Evolutionary conservation across 257 asterid genomes (phyloP).

Genomic region (Rhazya stricta): DNA sequence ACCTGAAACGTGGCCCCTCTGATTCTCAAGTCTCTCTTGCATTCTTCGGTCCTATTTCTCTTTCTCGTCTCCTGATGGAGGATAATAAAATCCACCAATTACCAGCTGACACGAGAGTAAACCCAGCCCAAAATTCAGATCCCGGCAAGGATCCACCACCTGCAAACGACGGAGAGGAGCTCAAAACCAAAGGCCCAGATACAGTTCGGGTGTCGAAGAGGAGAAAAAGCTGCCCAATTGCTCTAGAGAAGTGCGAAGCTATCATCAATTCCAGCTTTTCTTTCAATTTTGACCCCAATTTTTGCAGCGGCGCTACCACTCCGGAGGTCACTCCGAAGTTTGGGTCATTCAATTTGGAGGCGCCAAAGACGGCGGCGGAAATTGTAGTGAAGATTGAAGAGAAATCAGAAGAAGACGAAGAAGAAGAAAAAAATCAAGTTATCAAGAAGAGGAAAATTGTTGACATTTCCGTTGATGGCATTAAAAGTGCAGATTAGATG

Average conservation of each 20-base stretch:
- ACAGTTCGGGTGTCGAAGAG: slow-evolving; percentile 12
- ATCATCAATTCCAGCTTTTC: slow-evolving; percentile 7
- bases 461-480: slow-evolving; percentile 9
- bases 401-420: not conserved
- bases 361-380: not conserved
- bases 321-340: slow-evolving; percentile 26
- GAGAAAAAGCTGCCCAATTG: slow-evolving; percentile 18
- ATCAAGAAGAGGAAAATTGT: slow-evolving; percentile 3
- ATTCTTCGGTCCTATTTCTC: not conserved
- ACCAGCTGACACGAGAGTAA: not conserved
- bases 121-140: not conserved
- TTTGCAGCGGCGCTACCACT: slow-evolving; percentile 17
- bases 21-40: not conserved
- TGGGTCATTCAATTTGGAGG: slow-evolving; percentile 20
- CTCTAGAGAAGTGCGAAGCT: slow-evolving; percentile 15
- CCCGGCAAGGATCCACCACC: not conserved
- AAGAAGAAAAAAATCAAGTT: not conserved
- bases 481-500: slow-evolving; percentile 12
- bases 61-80: not conserved
- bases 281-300: slow-evolving; percentile 19
- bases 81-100: slow-evolving; percentile 1
- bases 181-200: slow-evolving; percentile 1
- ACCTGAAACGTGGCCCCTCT: too few relatives aligned
- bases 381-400: not conserved
- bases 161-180: not conserved